Conservation (phyloP, 345 rosid species). For the Citrus australasica region DNA sequence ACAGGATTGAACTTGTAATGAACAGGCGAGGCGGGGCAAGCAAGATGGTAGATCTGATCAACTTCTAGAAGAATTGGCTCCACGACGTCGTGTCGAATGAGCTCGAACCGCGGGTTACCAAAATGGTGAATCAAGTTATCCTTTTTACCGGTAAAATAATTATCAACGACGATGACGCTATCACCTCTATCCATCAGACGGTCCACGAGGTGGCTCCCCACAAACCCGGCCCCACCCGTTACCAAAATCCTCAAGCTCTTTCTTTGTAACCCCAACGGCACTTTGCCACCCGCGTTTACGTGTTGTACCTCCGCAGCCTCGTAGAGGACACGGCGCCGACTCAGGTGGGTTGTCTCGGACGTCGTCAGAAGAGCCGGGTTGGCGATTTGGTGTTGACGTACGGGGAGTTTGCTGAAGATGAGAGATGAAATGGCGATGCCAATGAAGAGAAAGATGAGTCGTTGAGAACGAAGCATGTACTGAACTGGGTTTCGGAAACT, state of each 20-base stretch:
- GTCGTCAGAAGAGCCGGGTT: constrained; percentile 2
- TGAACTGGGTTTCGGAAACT: constrained; percentile 26
- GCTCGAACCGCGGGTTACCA: constrained; percentile 72
- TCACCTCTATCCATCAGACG: constrained; percentile 75
- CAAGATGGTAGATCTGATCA: constrained; percentile 90
- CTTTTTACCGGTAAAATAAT: constrained; percentile 75
- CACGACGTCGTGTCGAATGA: constrained; percentile 75
- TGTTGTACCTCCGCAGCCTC: constrained; percentile 14
- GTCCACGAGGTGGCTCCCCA: constrained; percentile 90
- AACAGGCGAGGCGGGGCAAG: constrained; percentile 89
- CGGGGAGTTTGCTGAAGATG: constrained; percentile 52
- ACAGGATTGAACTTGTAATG: constrained; percentile 90
- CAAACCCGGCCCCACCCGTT: constrained; percentile 88
- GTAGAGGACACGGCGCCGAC: constrained; percentile 27
- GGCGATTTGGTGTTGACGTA: neutral
- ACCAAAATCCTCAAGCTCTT: constrained; percentile 63
- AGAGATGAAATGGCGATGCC: constrained; percentile 61
- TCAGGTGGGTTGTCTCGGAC: constrained; percentile 14
- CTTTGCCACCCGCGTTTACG: constrained; percentile 30
- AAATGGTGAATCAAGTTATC: constrained; percentile 73
- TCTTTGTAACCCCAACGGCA: constrained; percentile 54
- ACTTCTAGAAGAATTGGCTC: constrained; percentile 80
- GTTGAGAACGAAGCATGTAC: constrained; percentile 49
- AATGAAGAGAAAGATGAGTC: constrained; percentile 47
- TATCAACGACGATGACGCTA: constrained; percentile 71